Evolutionary conservation across 257 asterid species (phyloP).

Genomic region (Forsythia viridissima): DNA sequence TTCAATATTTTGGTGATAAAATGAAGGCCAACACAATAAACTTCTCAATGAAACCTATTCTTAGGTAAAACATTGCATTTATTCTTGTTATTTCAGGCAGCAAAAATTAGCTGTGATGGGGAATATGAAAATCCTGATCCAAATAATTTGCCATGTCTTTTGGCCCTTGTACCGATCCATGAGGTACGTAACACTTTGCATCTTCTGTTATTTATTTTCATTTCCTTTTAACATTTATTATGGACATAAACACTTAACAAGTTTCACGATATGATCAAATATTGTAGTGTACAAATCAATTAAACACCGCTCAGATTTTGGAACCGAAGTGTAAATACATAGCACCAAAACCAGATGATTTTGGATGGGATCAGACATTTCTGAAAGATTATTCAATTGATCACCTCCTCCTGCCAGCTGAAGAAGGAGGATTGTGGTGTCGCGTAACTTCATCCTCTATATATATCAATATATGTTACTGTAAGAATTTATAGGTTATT

Average conservation of each 20-base stretch:
- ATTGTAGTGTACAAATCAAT: slow-evolving; percentile 33
- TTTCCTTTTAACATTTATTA: neutral
- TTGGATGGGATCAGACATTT: neutral
- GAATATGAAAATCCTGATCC: slow-evolving; percentile 40
- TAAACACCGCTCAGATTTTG: slow-evolving; percentile 14
- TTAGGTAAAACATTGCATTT: neutral
- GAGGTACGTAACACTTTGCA: slow-evolving; percentile 21
- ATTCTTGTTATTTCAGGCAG: slow-evolving; percentile 26
- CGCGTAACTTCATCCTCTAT: slow-evolving; percentile 30
- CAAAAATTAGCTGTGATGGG: slow-evolving; percentile 44
- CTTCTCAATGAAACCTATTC: neutral
- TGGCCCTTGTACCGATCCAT: slow-evolving; percentile 29
- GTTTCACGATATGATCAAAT: neutral
- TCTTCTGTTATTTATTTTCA: neutral
- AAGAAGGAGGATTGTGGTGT: slow-evolving; percentile 27
- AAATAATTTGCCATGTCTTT: slow-evolving; percentile 27
- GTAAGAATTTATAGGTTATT: neutral
- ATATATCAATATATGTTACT: neutral
- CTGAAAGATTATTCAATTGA: slow-evolving; percentile 26
- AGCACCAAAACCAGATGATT: slow-evolving; percentile 22
- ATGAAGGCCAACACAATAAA: neutral
- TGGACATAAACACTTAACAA: neutral
- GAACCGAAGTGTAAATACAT: slow-evolving; percentile 41
- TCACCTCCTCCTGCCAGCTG: slow-evolving; percentile 16
- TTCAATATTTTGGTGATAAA: neutral